Evolutionary conservation across 2,329 filamentous ascomycete species (phyloP).

Genomic region (Aureobasidium sp.): DNA sequence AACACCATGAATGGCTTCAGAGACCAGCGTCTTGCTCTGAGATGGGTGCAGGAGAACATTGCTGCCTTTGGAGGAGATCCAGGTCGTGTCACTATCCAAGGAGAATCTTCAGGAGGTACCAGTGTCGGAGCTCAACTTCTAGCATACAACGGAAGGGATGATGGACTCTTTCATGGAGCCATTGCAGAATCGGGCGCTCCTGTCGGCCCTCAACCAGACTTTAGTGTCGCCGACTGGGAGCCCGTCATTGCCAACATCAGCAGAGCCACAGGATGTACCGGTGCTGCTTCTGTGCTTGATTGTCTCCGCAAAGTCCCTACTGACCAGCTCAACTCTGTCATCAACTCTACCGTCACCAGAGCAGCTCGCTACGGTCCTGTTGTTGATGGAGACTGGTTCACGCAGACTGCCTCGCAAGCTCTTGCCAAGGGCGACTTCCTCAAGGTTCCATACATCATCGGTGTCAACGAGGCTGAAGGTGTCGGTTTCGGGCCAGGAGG

Average conservation of each 20-base stretch:
- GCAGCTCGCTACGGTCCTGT: conserved; percentile 21
- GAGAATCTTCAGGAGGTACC: conserved; percentile 30
- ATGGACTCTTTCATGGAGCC: conserved; percentile 47
- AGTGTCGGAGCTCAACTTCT: conserved; percentile 46
- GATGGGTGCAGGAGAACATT: conserved; percentile 24
- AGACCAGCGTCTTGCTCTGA: conserved; percentile 16
- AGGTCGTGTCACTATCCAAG: conserved; percentile 23
- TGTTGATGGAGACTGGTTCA: conserved; percentile 25
- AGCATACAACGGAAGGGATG: conserved; percentile 49
- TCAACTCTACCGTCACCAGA: conserved; percentile 22
- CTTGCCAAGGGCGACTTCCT: conserved; percentile 23
- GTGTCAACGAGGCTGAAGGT: conserved; percentile 25
- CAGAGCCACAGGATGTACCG: conserved; percentile 19
- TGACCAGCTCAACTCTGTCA: conserved; percentile 21
- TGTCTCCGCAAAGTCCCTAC: conserved; percentile 26
- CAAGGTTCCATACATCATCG: conserved; percentile 24
- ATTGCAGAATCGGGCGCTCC: conserved; percentile 44
- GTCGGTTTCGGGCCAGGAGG: conserved; percentile 20
- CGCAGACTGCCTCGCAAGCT: conserved; percentile 18
- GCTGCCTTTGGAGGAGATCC: conserved; percentile 26
- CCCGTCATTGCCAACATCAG: conserved; percentile 25
- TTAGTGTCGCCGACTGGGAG: conserved; percentile 21
- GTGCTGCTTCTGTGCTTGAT: conserved; percentile 27
- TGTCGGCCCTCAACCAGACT: conserved; percentile 24
- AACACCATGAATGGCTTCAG: conserved; percentile 20